Evolutionary conservation across 768 basidiomycete genomes (phyloP).

Genomic region (Inosperma sp.): DNA sequence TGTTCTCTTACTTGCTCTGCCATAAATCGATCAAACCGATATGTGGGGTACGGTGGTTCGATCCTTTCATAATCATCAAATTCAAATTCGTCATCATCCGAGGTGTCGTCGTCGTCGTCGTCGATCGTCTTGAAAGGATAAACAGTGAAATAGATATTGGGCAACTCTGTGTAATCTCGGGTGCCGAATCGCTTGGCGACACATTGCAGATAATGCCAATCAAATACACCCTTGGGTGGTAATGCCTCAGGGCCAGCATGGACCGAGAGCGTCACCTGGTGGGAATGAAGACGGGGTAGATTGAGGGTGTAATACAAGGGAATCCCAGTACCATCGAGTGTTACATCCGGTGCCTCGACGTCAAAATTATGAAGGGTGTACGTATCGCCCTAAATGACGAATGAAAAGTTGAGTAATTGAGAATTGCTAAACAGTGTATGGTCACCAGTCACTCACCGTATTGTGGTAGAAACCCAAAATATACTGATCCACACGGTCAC

Average conservation of each 20-base stretch:
- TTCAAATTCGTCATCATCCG: constrained; percentile 5
- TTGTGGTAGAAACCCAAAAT: constrained; percentile 7
- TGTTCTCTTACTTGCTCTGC: constrained; percentile 1
- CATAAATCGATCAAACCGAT: constrained; percentile 5
- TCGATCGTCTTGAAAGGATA: not conserved
- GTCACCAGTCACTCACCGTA: constrained; percentile 2
- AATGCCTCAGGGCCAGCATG: not conserved
- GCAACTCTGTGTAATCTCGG: constrained; percentile 1
- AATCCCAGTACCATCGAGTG: not conserved
- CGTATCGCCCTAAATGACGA: constrained; percentile 1
- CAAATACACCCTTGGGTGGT: not conserved
- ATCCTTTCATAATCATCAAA: not conserved
- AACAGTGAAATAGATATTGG: not conserved
- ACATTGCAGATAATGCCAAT: constrained; percentile 9
- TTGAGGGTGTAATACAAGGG: not conserved
- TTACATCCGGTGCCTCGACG: not conserved
- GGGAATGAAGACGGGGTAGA: not conserved
- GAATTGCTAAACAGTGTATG: not conserved
- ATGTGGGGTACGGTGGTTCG: constrained; percentile 2
- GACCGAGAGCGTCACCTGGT: not conserved
- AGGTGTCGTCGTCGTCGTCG: not conserved
- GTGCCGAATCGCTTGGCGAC: constrained; percentile 1
- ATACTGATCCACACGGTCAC: not conserved
- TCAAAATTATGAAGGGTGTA: constrained; percentile 3
- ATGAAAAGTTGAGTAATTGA: constrained; percentile 1